These are phyloP conservation scores for Acanthamoeba triangularis DNA, from an alignment of 208 protist genomes.

Conservation along the genomic window DNA sequence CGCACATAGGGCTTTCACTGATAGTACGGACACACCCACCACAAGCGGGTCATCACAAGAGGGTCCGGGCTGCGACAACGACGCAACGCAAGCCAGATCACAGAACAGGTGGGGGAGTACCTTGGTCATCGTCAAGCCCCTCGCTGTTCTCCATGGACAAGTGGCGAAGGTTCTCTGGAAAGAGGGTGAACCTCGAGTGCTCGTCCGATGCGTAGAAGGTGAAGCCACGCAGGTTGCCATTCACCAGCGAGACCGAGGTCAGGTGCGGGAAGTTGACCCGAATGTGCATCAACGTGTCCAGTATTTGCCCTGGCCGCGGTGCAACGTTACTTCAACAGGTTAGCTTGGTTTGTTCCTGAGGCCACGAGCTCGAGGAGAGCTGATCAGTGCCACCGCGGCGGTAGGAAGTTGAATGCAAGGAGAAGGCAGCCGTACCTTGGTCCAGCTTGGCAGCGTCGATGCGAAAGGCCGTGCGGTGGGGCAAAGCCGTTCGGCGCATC, in stretches of 20 bases:
- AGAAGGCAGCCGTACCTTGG: neutral
- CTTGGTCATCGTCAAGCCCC: neutral
- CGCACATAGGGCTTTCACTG: neutral
- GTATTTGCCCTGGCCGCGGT: neutral
- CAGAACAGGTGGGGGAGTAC: neutral
- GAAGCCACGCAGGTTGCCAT: slow-evolving; percentile 49
- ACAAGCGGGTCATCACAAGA: neutral
- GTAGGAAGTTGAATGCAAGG: neutral
- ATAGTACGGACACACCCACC: neutral
- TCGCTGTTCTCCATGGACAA: slow-evolving; percentile 47
- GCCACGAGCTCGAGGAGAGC: neutral
- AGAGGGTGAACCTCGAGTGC: neutral
- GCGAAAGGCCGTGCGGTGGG: slow-evolving; percentile 1
- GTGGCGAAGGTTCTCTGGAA: slow-evolving; percentile 37
- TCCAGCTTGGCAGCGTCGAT: slow-evolving; percentile 21
- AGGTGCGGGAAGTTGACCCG: slow-evolving; percentile 6
- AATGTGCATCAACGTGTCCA: slow-evolving; percentile 1
- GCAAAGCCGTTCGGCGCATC: neutral
- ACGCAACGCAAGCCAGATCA: no score
- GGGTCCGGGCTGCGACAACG: no score
- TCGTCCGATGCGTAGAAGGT: neutral
- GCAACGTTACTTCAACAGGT: neutral
- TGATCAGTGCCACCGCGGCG: no score
- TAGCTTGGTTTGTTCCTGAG: neutral
- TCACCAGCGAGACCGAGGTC: slow-evolving; percentile 3